These are phyloP conservation scores for Glycine latifolia DNA, from an alignment of 306 rosid species.

Conservation along the genomic window DNA sequence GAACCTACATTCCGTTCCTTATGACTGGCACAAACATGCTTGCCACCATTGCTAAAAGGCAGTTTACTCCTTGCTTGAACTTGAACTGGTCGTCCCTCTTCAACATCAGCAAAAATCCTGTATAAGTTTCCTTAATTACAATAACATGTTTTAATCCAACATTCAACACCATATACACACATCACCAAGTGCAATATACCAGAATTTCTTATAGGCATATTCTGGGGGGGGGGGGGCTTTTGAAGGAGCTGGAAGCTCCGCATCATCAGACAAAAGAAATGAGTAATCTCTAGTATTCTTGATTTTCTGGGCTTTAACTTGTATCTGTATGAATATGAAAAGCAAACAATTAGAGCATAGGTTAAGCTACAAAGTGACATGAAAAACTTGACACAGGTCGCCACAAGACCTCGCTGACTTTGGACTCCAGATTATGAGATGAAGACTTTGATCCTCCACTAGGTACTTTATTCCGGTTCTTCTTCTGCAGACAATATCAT, in stretches of 20 bases:
- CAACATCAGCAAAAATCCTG: conserved; percentile 69
- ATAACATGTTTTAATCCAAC: conserved; percentile 52
- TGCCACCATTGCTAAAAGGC: conserved; percentile 52
- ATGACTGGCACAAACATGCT: conserved; percentile 46
- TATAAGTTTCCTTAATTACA: conserved; percentile 64
- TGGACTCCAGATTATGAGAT: conserved; percentile 50
- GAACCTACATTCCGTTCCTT: conserved; percentile 23
- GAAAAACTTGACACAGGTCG: conserved; percentile 11
- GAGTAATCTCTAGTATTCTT: conserved; percentile 88
- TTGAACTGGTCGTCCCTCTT: conserved; percentile 69
- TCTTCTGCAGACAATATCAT: conserved; percentile 58
- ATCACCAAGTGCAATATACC: conserved; percentile 59
- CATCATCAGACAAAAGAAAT: conserved; percentile 76
- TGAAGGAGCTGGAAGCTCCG: conserved; percentile 68
- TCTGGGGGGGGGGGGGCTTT: conserved; percentile 56
- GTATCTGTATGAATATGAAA: conserved; percentile 53
- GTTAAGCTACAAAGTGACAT: background rate
- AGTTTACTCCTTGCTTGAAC: conserved; percentile 56
- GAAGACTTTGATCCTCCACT: conserved; percentile 57
- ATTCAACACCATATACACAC: conserved; percentile 38
- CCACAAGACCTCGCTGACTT: conserved; percentile 60
- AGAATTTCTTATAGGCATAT: conserved; percentile 47
- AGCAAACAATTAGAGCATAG: conserved; percentile 19
- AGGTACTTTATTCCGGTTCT: conserved; percentile 52
- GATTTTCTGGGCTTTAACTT: conserved; percentile 65